Evolutionary conservation across 768 basidiomycete species (phyloP), one percentile per base, ranked within the genome.

Genomic region (Suillus lakei): DNA sequence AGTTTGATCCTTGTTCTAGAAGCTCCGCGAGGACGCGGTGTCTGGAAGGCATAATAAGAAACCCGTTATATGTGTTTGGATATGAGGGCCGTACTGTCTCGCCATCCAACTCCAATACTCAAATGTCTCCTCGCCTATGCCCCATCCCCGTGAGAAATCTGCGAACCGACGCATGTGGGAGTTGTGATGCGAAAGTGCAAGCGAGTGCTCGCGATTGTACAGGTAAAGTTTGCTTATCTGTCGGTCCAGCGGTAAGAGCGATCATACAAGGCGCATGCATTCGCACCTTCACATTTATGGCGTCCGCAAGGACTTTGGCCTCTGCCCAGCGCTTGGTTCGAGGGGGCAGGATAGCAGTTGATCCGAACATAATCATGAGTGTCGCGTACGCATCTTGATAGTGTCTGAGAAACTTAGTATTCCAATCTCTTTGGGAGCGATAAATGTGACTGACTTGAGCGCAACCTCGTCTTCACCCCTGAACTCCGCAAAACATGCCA

Each of bases 41-140:
- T 73, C 95, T 97, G 66, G 32, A 2, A 38, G 54, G 62, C 38
- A 39, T 23, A 26, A 46, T 62, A 5, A 58, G 41, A 53, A 5
- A 44, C 23, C 63, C 44, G 59, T n/a, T 32, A 6, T 12, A 1
- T 38, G 4, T 3, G 12, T 18, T 21, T 23, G 34, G 23, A 23
- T 12, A 66, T 21, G 21, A 41, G 43, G 12, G 21, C 83, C 91
- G 63, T 71, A 95, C 93, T 98, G 96, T 73, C 95, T 83, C 9
- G 94, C 92, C 63, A 96, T 83, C 97, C 96, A 99, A 69, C 92
- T 93, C 97, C 97, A 98, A 73, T 91, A 98, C 74, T 99, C 98
- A 69, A 93, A 98, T 0, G 94, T 98, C 72, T 96, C 93, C 71
- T 96, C 95, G 18, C 96, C 96, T 63, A 98, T 98, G 9, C 94